phyloP scores from a whole-genome alignment of 495 filamentous ascomycete genomes.

The Pyrenopolyporus hunteri region DNA sequence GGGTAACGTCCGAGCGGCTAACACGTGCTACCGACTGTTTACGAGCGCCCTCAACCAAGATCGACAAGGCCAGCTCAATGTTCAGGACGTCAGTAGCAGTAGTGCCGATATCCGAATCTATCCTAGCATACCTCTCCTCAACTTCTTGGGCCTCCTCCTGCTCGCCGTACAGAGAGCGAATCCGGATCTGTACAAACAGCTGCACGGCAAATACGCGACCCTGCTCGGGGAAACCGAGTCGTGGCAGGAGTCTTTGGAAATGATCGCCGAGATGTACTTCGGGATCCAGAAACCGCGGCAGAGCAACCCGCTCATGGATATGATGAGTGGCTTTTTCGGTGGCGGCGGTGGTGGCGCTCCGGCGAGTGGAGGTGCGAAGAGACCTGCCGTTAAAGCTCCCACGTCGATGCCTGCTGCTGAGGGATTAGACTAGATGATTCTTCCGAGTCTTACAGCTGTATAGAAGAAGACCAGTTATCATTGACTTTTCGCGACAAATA shows the following conservation, averaged over 20 bases:
- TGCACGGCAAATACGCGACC: conserved; percentile 78
- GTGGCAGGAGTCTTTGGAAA: conserved; percentile 85
- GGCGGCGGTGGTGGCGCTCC: conserved; percentile 62
- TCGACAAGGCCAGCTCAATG: conserved; percentile 67
- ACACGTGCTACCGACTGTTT: conserved; percentile 80
- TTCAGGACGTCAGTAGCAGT: conserved; percentile 81
- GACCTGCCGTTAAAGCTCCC: conserved; percentile 52
- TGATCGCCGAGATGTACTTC: conserved; percentile 97
- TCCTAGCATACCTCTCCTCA: conserved; percentile 85
- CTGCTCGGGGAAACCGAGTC: conserved; percentile 73
- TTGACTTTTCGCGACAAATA: conserved; percentile 8
- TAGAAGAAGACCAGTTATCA: conserved; percentile 9
- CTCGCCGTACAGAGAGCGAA: conserved; percentile 82
- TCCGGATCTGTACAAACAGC: conserved; percentile 78
- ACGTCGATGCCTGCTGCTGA: conserved; percentile 57
- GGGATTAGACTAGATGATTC: conserved; percentile 53
- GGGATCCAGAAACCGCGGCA: conserved; percentile 87
- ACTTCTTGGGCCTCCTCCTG: conserved; percentile 85
- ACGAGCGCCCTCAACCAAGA: conserved; percentile 70
- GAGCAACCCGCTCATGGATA: conserved; percentile 89
- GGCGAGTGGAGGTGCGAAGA: conserved; percentile 46
- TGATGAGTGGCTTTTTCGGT: conserved; percentile 95
- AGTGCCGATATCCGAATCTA: conserved; percentile 80
- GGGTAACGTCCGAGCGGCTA: conserved; percentile 88
- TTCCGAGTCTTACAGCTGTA: not conserved